phyloP scores from a whole-genome alignment of 352 stramenopile genomes.

The Pilasporangium apinafurcum region DNA sequence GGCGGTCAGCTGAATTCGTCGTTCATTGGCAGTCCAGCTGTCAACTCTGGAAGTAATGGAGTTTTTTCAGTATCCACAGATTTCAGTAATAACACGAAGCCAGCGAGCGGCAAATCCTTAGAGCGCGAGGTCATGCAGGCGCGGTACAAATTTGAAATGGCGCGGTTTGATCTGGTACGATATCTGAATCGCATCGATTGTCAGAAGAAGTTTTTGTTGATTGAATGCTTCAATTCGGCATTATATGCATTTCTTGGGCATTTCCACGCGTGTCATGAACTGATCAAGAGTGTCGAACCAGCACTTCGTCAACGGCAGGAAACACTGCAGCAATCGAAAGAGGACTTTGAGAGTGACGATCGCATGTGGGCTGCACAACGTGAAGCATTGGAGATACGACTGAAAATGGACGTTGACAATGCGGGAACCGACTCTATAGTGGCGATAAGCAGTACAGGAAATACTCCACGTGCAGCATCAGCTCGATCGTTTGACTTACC shows the following conservation, averaged over 20 bases:
- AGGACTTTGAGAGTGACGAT: conserved; percentile 71
- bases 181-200: conserved; percentile 79
- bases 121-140: conserved; percentile 63
- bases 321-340: conserved; percentile 50
- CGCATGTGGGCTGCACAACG: conserved; percentile 69
- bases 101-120: conserved; percentile 20
- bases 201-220: conserved; percentile 80
- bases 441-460: conserved; percentile 1
- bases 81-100: background rate
- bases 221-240: conserved; percentile 83
- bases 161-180: conserved; percentile 79
- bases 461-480: conserved; percentile 6
- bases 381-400: conserved; percentile 43
- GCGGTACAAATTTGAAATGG: conserved; percentile 69
- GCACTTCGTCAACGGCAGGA: conserved; percentile 61
- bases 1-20: conserved; percentile 1
- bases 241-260: conserved; percentile 76
- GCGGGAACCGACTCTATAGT: too few species aligned
- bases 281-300: conserved; percentile 73
- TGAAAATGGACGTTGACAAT: conserved; percentile 54
- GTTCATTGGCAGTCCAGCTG: conserved; percentile 6
- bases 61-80: conserved; percentile 2
- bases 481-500: conserved; percentile 53
- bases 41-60: conserved; percentile 1
- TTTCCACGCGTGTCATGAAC: conserved; percentile 76